Conservation (phyloP, 805 yeast species). For the Brettanomyces custersianus region DNA sequence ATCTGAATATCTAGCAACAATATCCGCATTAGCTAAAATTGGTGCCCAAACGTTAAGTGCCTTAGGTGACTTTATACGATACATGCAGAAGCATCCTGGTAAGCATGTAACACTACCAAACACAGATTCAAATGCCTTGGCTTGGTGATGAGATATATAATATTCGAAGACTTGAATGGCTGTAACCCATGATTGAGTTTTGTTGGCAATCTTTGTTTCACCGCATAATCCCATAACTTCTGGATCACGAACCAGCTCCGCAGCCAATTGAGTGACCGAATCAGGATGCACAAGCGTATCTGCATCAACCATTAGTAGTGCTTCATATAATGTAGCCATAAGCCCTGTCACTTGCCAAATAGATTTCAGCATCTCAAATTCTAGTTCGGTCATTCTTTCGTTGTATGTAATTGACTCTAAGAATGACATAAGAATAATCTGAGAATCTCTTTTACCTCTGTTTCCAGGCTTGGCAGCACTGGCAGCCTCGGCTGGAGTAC, state of each 20-base stretch:
- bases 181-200: constrained; percentile 78
- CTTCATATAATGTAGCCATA: constrained; percentile 75
- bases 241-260: constrained; percentile 83
- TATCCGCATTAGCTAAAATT: constrained; percentile 83
- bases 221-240: constrained; percentile 90
- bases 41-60: constrained; percentile 87
- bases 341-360: constrained; percentile 82
- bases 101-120: constrained; percentile 93
- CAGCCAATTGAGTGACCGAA: constrained; percentile 81
- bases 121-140: constrained; percentile 91
- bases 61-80: constrained; percentile 84
- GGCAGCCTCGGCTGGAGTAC: constrained; percentile 70
- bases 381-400: constrained; percentile 90
- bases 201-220: constrained; percentile 85
- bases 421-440: constrained; percentile 82
- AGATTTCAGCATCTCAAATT: constrained; percentile 62
- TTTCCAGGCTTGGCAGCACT: constrained; percentile 72
- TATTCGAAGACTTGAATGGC: constrained; percentile 91
- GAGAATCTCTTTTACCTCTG: constrained; percentile 95
- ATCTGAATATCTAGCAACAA: constrained; percentile 85
- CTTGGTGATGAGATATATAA: constrained; percentile 87
- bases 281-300: constrained; percentile 87
- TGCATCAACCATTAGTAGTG: constrained; percentile 88
- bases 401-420: constrained; percentile 81
- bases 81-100: constrained; percentile 93